Conservation (phyloP, 345 rosid genomes). For the Sisymbrium altissimum region DNA sequence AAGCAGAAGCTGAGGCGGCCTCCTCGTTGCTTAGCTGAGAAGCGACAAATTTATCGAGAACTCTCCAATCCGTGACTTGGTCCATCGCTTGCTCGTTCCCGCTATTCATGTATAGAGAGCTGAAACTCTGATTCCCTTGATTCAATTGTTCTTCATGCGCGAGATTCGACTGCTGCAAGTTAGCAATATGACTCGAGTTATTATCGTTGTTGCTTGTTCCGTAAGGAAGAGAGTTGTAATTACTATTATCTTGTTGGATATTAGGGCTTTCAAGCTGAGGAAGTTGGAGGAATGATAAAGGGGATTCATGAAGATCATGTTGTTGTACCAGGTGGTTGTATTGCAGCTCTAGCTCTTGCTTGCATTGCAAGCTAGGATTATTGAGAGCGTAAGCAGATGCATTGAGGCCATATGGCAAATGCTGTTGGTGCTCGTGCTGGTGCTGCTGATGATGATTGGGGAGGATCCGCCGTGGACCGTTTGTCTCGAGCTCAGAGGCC, state of each 20-base stretch:
- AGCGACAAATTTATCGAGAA: conserved; percentile 92
- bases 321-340: conserved; percentile 41
- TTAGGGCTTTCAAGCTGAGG: conserved; percentile 82
- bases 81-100: conserved; percentile 58
- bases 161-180: conserved; percentile 55
- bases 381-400: conserved; percentile 38
- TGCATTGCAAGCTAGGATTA: conserved; percentile 48
- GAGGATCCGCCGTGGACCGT: conserved; percentile 54
- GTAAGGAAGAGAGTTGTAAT: conserved; percentile 45
- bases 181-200: conserved; percentile 40
- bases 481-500: conserved; percentile 51
- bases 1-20: conserved; percentile 35
- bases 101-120: conserved; percentile 42
- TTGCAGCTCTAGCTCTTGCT: conserved; percentile 68
- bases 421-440: conserved; percentile 60
- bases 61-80: conserved; percentile 92
- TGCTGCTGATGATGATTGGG: conserved; percentile 46
- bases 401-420: conserved; percentile 39
- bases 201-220: conserved; percentile 38
- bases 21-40: conserved; percentile 92
- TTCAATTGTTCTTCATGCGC: conserved; percentile 55
- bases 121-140: conserved; percentile 48
- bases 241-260: conserved; percentile 54
- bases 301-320: conserved; percentile 42
- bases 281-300: conserved; percentile 56